These are phyloP conservation scores for Mikania micrantha DNA, from an alignment of 129 eudicot species.

Conservation along the genomic window DNA sequence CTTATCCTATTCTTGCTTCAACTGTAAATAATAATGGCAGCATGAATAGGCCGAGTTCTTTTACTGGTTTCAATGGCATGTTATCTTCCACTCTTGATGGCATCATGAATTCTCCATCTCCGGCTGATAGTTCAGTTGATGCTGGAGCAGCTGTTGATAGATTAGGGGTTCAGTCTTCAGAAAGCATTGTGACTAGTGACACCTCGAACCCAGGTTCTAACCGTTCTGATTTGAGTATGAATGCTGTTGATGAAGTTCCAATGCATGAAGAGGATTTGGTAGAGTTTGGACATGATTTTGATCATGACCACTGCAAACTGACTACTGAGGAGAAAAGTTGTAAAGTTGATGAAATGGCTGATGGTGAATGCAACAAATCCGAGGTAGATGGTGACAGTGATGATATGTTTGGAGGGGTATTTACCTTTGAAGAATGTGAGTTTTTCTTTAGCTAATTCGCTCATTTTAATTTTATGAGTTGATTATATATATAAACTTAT, in stretches of 20 bases:
- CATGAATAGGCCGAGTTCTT: constrained; percentile 20
- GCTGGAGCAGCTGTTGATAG: constrained; percentile 26
- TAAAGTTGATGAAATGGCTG: constrained; percentile 29
- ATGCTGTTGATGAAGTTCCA: constrained; percentile 40
- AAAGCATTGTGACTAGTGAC: constrained; percentile 45
- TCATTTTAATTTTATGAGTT: too few relatives aligned
- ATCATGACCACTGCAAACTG: constrained; percentile 51
- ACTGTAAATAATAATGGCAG: constrained; percentile 27
- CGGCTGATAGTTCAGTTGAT: constrained; percentile 21
- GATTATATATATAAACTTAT: too few relatives aligned
- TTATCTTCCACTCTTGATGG: constrained; percentile 33
- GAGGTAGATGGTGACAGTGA: constrained; percentile 70
- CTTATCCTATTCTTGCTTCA: constrained; percentile 29
- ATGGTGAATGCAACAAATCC: constrained; percentile 23
- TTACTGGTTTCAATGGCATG: constrained; percentile 3
- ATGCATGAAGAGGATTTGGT: constrained; percentile 55
- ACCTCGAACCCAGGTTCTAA: constrained; percentile 54
- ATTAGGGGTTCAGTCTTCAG: constrained; percentile 37
- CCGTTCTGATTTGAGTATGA: constrained; percentile 64
- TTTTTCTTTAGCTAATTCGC: background rate
- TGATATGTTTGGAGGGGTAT: constrained; percentile 75
- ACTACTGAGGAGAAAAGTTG: constrained; percentile 29
- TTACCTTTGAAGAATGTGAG: constrained; percentile 75
- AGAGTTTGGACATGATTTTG: constrained; percentile 45
- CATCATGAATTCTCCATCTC: constrained; percentile 38